Evolutionary conservation across 495 filamentous ascomycete species (phyloP).

Genomic region (Hypomontagnella monticulosa): DNA sequence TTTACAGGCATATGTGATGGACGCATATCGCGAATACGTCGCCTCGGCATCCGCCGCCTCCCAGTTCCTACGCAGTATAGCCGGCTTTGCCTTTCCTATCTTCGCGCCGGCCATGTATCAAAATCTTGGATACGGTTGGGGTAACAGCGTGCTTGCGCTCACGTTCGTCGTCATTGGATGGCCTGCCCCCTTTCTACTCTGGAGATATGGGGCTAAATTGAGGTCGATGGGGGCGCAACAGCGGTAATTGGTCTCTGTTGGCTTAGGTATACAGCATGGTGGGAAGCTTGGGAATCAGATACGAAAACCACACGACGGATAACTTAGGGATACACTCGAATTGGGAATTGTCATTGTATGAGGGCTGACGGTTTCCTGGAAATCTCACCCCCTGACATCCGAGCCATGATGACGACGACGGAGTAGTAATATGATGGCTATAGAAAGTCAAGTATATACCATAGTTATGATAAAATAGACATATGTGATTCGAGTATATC

Average conservation of each 20-base stretch:
- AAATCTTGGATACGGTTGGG: conserved; percentile 64
- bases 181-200: conserved; percentile 59
- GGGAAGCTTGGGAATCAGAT: not conserved
- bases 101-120: conserved; percentile 72
- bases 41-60: conserved; percentile 73
- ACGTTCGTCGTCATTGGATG: conserved; percentile 54
- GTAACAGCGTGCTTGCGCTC: conserved; percentile 62
- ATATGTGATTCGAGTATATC: too few relatives aligned
- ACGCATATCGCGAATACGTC: conserved; percentile 75
- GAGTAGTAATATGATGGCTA: too few relatives aligned
- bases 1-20: conserved; percentile 68
- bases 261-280: not conserved
- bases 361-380: too few relatives aligned
- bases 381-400: too few relatives aligned
- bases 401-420: too few relatives aligned
- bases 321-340: too few relatives aligned
- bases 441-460: too few relatives aligned
- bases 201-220: conserved; percentile 52
- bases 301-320: not conserved
- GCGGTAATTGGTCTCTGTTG: not conserved
- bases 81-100: conserved; percentile 76
- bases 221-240: conserved; percentile 32
- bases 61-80: conserved; percentile 69
- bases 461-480: too few relatives aligned
- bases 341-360: too few relatives aligned